Percentiles rank a stretch among this genome's conserved stretches.
These are phyloP conservation scores for Hypocrella siamensis DNA, from an alignment of 2,329 filamentous ascomycete genomes.

Conservation along the genomic window DNA sequence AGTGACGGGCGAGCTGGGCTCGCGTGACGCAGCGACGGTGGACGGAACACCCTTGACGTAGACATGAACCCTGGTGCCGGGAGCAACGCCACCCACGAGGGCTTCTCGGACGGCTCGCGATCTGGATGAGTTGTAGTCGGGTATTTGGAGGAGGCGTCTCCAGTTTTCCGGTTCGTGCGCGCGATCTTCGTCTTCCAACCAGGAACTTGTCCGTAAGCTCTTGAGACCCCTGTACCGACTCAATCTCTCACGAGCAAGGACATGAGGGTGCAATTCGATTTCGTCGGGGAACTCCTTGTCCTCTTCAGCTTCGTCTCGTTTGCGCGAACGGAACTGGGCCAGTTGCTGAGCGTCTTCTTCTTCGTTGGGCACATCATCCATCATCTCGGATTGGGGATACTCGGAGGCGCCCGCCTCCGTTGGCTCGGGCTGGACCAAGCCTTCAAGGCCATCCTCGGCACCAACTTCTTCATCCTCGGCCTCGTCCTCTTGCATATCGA, in stretches of 20 bases:
- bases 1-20: conserved; percentile 42
- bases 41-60: conserved; percentile 44
- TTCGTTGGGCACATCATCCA: conserved; percentile 71
- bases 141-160: conserved; percentile 68
- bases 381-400: conserved; percentile 88
- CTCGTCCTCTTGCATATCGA: conserved; percentile 39
- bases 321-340: conserved; percentile 63
- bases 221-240: conserved; percentile 83
- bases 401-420: conserved; percentile 75
- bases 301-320: conserved; percentile 68
- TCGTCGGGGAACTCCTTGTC: conserved; percentile 95
- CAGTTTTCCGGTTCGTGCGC: conserved; percentile 83
- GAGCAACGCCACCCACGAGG: conserved; percentile 69
- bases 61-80: conserved; percentile 71
- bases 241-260: conserved; percentile 71
- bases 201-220: conserved; percentile 71
- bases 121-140: conserved; percentile 78
- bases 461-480: conserved; percentile 44
- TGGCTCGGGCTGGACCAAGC: conserved; percentile 45
- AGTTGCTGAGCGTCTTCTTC: conserved; percentile 65
- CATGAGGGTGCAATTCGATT: conserved; percentile 81
- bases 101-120: conserved; percentile 67
- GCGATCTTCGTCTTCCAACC: conserved; percentile 79
- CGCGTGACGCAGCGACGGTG: conserved; percentile 27
- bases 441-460: conserved; percentile 74